These are phyloP conservation scores for Phialophora tarda DNA, from an alignment of 2,329 filamentous ascomycete species.

Conservation along the genomic window DNA sequence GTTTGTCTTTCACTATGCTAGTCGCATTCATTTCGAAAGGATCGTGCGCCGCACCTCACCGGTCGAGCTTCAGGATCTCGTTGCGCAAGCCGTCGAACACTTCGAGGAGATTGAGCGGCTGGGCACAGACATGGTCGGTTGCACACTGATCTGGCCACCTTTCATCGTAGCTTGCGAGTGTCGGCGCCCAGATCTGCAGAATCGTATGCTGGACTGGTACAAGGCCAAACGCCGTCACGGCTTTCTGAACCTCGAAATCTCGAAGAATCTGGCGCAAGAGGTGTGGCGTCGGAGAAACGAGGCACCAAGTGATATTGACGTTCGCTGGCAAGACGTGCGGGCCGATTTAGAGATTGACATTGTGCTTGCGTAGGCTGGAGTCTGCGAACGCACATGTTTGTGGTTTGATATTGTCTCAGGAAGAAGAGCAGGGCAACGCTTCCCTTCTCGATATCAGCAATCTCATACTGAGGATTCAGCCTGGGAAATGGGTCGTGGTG, in stretches of 20 bases:
- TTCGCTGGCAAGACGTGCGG: conserved; percentile 45
- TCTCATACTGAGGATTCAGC: too few relatives aligned
- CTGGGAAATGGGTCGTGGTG: too few relatives aligned
- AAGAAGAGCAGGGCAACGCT: too few relatives aligned
- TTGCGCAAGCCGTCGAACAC: conserved; percentile 43
- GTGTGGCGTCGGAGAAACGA: conserved; percentile 42
- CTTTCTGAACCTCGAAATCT: conserved; percentile 44
- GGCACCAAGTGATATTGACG: neutral
- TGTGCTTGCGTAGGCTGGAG: conserved; percentile 37
- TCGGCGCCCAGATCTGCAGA: conserved; percentile 39
- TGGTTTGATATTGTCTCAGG: too few relatives aligned
- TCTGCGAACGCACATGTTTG: too few relatives aligned
- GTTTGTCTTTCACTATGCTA: conserved; percentile 47
- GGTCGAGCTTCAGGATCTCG: conserved; percentile 42
- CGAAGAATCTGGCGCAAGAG: conserved; percentile 43
- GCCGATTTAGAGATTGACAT: conserved; percentile 45
- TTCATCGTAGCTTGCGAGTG: conserved; percentile 48
- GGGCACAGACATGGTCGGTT: conserved; percentile 43
- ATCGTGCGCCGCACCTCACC: conserved; percentile 40
- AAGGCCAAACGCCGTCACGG: conserved; percentile 45
- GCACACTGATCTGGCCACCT: conserved; percentile 47
- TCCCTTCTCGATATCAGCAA: too few relatives aligned
- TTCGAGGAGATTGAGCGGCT: conserved; percentile 44
- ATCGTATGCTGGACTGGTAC: conserved; percentile 44
- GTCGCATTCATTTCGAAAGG: conserved; percentile 46